Percentiles rank a stretch among this genome's conserved stretches.
phyloP scores from a whole-genome alignment of 2,329 filamentous ascomycete species.

The Hypoxylon sp. region DNA sequence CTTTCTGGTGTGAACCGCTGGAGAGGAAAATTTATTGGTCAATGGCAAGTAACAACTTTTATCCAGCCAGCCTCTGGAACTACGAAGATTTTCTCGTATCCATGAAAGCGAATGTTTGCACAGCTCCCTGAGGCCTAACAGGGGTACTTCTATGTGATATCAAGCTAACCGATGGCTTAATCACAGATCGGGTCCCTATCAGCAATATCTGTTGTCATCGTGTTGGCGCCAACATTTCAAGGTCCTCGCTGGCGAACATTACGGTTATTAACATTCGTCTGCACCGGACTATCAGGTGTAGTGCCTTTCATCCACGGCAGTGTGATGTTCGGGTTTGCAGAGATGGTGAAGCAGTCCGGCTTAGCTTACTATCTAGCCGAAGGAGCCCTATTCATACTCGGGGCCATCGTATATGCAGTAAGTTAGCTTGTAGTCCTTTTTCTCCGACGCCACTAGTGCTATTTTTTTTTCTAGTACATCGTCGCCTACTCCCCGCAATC shows the following conservation, averaged over 20 bases:
- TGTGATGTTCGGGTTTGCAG: slow-evolving; percentile 48
- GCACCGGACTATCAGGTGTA: slow-evolving; percentile 50
- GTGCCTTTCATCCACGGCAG: slow-evolving; percentile 52
- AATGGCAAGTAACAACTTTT: slow-evolving; percentile 57
- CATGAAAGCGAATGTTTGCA: no score
- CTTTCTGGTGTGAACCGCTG: slow-evolving; percentile 62
- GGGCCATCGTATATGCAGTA: slow-evolving; percentile 51
- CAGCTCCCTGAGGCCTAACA: no score
- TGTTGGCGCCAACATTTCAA: slow-evolving; percentile 49
- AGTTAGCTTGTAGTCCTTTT: slow-evolving; percentile 35
- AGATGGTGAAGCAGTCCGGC: slow-evolving; percentile 52
- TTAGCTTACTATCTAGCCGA: slow-evolving; percentile 53
- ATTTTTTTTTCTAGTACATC: background rate
- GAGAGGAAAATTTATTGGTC: slow-evolving; percentile 68
- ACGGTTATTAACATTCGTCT: slow-evolving; percentile 50
- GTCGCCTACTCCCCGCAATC: background rate
- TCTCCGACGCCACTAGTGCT: background rate
- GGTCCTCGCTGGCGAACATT: slow-evolving; percentile 49
- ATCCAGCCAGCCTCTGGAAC: no score
- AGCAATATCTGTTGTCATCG: slow-evolving; percentile 47
- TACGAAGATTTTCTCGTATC: no score
- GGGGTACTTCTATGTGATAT: background rate
- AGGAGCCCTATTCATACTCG: slow-evolving; percentile 49
- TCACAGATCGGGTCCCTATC: slow-evolving; percentile 49
- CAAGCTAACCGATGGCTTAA: slow-evolving; percentile 5